Evolutionary conservation across 306 rosid genomes (phyloP).

Genomic region (Sicyos baderoa): DNA sequence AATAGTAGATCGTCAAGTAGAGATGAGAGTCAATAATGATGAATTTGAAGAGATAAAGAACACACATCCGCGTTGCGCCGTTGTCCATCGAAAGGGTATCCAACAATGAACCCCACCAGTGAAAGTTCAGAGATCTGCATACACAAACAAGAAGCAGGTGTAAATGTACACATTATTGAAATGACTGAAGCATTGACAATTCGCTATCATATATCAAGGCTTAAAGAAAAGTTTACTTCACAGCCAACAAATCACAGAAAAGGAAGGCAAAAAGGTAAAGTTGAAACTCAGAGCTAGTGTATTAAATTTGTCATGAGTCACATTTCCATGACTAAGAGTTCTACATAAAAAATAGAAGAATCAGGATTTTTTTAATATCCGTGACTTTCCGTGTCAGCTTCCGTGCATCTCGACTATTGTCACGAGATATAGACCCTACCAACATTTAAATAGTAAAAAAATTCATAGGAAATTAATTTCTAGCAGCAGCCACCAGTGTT

Average conservation of each 20-base stretch:
- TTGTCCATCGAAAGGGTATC: constrained; percentile 37
- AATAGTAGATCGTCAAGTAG: neutral
- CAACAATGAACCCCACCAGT: constrained; percentile 62
- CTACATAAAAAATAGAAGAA: no score
- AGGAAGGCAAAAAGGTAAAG: neutral
- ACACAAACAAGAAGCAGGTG: constrained; percentile 22
- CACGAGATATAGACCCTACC: no score
- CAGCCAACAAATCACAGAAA: neutral
- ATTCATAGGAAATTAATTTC: no score
- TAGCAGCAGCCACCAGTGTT: no score
- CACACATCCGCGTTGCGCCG: constrained; percentile 35
- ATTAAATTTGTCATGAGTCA: no score
- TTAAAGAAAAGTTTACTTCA: neutral
- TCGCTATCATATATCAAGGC: neutral
- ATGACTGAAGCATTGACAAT: neutral
- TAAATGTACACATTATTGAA: constrained; percentile 9
- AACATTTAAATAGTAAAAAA: no score
- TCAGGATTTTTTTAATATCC: no score
- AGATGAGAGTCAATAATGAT: constrained; percentile 12
- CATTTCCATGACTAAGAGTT: no score
- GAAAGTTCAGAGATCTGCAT: constrained; percentile 58
- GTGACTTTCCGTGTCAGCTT: no score
- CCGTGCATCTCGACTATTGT: no score
- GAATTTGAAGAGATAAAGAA: constrained; percentile 21
- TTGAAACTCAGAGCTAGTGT: neutral